These are phyloP conservation scores for Claviceps quebecensis DNA, from an alignment of 2,329 filamentous ascomycete species.

Conservation along the genomic window DNA sequence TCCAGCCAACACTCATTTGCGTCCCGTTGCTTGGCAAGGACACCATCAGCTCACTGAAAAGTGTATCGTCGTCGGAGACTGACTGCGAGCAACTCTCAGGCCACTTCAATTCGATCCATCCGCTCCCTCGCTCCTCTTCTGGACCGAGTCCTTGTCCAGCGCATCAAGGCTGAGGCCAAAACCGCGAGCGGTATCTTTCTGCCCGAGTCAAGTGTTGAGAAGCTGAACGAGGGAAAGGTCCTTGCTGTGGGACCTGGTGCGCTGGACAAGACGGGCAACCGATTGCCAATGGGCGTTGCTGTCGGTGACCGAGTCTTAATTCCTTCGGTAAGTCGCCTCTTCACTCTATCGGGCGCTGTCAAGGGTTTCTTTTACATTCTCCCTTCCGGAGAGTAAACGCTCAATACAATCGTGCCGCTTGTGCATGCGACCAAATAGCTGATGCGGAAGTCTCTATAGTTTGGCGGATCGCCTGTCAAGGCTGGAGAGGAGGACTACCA, in stretches of 20 bases:
- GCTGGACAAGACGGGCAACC: conserved; percentile 78
- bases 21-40: background rate
- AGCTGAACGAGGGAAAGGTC: conserved; percentile 95
- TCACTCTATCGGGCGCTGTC: background rate
- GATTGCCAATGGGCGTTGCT: conserved; percentile 68
- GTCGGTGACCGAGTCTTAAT: conserved; percentile 89
- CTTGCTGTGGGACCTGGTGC: conserved; percentile 86
- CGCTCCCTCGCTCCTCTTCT: conserved; percentile 88
- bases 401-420: no score
- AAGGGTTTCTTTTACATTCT: background rate
- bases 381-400: background rate
- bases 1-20: background rate
- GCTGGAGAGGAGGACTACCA: conserved; percentile 94
- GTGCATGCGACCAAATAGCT: background rate
- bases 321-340: conserved; percentile 55
- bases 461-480: conserved; percentile 88
- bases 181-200: conserved; percentile 96
- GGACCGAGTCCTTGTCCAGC: conserved; percentile 96
- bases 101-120: conserved; percentile 80
- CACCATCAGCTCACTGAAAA: no score
- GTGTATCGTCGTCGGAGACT: background rate
- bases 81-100: conserved; percentile 22
- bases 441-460: conserved; percentile 34
- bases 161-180: conserved; percentile 92
- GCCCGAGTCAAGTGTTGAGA: conserved; percentile 91